phyloP scores from a whole-genome alignment of 805 yeast genomes.

The Torulaspora microellipsoides region DNA sequence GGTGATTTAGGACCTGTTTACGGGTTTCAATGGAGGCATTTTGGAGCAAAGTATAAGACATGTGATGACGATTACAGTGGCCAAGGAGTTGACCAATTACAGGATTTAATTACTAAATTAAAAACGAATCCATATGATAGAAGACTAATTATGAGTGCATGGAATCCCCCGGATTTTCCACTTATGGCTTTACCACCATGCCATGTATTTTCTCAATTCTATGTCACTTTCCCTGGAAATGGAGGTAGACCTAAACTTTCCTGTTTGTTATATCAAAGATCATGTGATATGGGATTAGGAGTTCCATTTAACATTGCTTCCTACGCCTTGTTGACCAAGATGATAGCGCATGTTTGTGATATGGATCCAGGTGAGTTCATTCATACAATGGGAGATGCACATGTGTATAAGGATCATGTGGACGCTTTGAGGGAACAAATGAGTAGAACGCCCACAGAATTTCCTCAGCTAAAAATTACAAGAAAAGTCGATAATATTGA shows the following conservation, averaged over 20 bases:
- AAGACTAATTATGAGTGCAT: constrained; percentile 89
- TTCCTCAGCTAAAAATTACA: constrained; percentile 73
- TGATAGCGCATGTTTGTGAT: constrained; percentile 94
- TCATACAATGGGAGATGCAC: constrained; percentile 96
- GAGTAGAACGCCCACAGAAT: constrained; percentile 64
- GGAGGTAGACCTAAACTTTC: constrained; percentile 60
- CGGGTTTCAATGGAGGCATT: constrained; percentile 99
- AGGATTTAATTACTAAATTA: constrained; percentile 70
- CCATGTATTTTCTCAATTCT: constrained; percentile 93
- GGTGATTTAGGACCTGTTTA: constrained; percentile 98
- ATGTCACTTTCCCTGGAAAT: constrained; percentile 73
- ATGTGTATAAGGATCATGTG: constrained; percentile 87
- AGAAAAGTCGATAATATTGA: constrained; percentile 70
- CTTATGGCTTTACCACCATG: constrained; percentile 98
- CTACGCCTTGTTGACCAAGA: constrained; percentile 83
- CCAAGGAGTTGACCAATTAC: constrained; percentile 86
- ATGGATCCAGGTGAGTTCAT: constrained; percentile 95
- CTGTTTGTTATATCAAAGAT: constrained; percentile 89
- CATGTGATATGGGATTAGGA: constrained; percentile 99
- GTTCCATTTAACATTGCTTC: constrained; percentile 98
- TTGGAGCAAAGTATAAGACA: constrained; percentile 87
- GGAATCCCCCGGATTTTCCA: constrained; percentile 96
- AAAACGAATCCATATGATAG: constrained; percentile 91
- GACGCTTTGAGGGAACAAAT: constrained; percentile 85
- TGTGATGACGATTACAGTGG: constrained; percentile 85